Evolutionary conservation across 2,329 filamentous ascomycete species (phyloP), one percentile per base, ranked within the genome.

Genomic region (Aspergillus quadrilineatus): DNA sequence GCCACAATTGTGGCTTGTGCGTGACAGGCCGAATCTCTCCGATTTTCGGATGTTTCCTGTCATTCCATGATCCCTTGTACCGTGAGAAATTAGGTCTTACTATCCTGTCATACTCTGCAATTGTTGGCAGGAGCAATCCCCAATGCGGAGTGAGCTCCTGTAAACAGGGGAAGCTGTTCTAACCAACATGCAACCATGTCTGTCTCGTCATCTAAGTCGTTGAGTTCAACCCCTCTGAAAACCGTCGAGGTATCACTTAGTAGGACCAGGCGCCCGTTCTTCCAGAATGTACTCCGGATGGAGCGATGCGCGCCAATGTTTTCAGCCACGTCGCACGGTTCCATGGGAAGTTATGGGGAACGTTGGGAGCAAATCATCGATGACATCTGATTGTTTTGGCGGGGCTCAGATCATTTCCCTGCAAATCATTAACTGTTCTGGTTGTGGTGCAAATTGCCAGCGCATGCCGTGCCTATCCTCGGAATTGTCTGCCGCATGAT

Each of bases 391-490:
- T 44, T 53, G 39, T 45, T 52, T 52, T 12, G 56, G 55, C 56
- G 56, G 57, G 46, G 36, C 57, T 46, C 56, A 56, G 49, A 60
- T 59, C 51, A 55, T 49, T 54, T 58, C 45, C 46, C 54, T 60
- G 62, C 62, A 64, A 61, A 65, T 65, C 63, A 65, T 62, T 62
- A 55, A 55, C 63, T 57, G 56, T 60, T 51, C 55, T 50, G 58
- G 56, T 62, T 53, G 55, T 58, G 51, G 57, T 60, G 47, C 44
- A 45, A 56, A 61, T 63, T 48, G 56, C 42, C 52, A 60, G 55
- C 60, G 15, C 52, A 49, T 49, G 44, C 44, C 52, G 61, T 62
- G 57, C 46, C 62, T 56, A 55, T 61, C 60, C 60, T 64, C 59
- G 59, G 60, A 64, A 61, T 55, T 53, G 54, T 56, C 49, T 57